phyloP scores from a whole-genome alignment of 768 basidiomycete genomes.

The Pisolithus microcarpus region DNA sequence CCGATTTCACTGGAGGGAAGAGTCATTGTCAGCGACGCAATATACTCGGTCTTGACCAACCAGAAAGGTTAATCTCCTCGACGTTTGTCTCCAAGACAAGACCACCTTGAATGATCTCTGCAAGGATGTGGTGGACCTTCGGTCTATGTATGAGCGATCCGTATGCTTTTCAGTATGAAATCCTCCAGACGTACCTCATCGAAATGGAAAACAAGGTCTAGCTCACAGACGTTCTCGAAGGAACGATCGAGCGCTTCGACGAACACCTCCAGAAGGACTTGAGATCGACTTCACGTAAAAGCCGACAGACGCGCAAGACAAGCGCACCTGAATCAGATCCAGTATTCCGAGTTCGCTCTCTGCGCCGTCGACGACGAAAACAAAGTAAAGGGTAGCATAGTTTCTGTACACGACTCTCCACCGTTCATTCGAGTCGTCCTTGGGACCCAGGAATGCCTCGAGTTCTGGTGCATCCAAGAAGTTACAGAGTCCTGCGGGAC shows the following conservation, averaged over 20 bases:
- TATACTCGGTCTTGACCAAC: constrained; percentile 35
- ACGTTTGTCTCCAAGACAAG: constrained; percentile 93
- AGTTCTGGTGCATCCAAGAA: constrained; percentile 92
- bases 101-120: constrained; percentile 96
- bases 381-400: constrained; percentile 95
- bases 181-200: constrained; percentile 63
- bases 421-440: constrained; percentile 47
- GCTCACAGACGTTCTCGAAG: constrained; percentile 97
- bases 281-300: neutral
- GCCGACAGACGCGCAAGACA: neutral
- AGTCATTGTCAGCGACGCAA: constrained; percentile 9
- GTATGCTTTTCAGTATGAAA: neutral
- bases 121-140: constrained; percentile 89
- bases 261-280: constrained; percentile 54
- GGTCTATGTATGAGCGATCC: neutral
- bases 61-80: constrained; percentile 68
- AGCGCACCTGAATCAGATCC: constrained; percentile 87
- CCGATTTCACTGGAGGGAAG: constrained; percentile 49
- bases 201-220: constrained; percentile 97
- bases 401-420: constrained; percentile 90
- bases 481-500: constrained; percentile 84
- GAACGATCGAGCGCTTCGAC: constrained; percentile 93
- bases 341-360: constrained; percentile 96
- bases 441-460: constrained; percentile 59
- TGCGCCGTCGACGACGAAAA: constrained; percentile 92